phyloP scores from a whole-genome alignment of 2,329 filamentous ascomycete species.

The Diplodia corticola region DNA sequence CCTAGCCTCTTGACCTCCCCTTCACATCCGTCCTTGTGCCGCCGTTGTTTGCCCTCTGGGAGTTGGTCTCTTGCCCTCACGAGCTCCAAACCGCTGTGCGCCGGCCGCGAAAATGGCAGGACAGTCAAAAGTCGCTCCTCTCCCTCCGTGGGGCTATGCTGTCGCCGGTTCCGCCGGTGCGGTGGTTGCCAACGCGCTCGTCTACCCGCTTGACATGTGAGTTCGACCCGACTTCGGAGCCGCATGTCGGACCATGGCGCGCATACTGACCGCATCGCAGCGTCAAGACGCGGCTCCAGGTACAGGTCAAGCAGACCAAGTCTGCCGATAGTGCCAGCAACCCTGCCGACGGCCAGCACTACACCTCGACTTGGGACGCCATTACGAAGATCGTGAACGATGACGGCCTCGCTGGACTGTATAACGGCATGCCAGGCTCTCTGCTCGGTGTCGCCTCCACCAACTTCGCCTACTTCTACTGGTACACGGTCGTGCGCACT shows the following conservation, averaged over 20 bases:
- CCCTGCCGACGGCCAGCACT: slow-evolving; percentile 64
- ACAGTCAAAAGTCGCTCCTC: slow-evolving; percentile 64
- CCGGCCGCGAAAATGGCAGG: slow-evolving; percentile 49
- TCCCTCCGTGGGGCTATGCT: slow-evolving; percentile 91
- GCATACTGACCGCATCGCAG: slow-evolving; percentile 49
- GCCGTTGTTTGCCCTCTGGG: not conserved
- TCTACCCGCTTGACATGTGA: slow-evolving; percentile 96
- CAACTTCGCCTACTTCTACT: slow-evolving; percentile 99
- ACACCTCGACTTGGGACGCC: slow-evolving; percentile 84
- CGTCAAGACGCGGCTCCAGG: slow-evolving; percentile 94
- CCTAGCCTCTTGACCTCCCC: not conserved
- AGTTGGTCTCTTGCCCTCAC: slow-evolving; percentile 5
- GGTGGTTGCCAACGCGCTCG: slow-evolving; percentile 89
- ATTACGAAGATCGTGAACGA: slow-evolving; percentile 78
- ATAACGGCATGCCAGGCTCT: slow-evolving; percentile 83
- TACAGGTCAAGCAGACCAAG: slow-evolving; percentile 72
- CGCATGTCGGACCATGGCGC: not conserved
- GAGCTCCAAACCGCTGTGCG: not conserved
- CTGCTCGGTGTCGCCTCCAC: slow-evolving; percentile 92
- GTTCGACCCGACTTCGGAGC: slow-evolving; percentile 37
- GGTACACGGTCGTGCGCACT: slow-evolving; percentile 86
- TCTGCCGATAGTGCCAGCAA: slow-evolving; percentile 31
- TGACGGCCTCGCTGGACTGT: slow-evolving; percentile 81
- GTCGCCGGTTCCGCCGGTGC: slow-evolving; percentile 91
- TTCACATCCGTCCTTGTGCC: not conserved